A percentile compares a stretch with the other conserved stretches of the same genome.
phyloP scores from a whole-genome alignment of 768 basidiomycete genomes.

The Tricholoma saponaceum region DNA sequence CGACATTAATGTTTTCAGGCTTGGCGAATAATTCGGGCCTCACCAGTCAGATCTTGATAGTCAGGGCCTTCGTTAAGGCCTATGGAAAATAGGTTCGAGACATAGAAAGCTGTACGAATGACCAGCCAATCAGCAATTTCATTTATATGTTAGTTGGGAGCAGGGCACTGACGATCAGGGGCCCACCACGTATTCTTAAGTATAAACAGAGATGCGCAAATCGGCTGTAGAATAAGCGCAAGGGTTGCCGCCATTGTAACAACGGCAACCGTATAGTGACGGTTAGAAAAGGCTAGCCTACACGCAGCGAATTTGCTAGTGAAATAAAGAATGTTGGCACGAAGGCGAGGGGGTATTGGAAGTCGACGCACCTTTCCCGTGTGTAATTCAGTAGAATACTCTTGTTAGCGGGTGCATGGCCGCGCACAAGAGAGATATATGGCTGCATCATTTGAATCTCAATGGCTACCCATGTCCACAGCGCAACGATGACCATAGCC shows the following conservation, averaged over 20 bases:
- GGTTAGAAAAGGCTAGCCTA: slow-evolving; percentile 12
- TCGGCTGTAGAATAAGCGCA: background rate
- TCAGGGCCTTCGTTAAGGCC: slow-evolving; percentile 39
- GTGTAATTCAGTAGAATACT: slow-evolving; percentile 55
- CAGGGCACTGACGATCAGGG: background rate
- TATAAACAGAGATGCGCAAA: background rate
- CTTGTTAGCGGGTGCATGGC: slow-evolving; percentile 47
- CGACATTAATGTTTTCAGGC: background rate
- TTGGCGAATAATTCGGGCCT: slow-evolving; percentile 9
- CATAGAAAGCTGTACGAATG: background rate
- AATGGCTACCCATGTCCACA: slow-evolving; percentile 56
- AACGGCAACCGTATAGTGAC: background rate
- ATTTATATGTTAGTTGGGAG: background rate
- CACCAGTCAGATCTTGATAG: slow-evolving; percentile 46
- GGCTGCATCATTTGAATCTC: slow-evolving; percentile 61
- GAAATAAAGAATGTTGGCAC: background rate
- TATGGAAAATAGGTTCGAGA: background rate
- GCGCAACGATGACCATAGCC: slow-evolving; percentile 43
- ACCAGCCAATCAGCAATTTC: background rate
- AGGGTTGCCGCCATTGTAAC: background rate
- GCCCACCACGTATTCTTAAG: background rate
- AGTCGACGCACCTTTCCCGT: slow-evolving; percentile 36
- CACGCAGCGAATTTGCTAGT: slow-evolving; percentile 45
- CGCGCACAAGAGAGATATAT: slow-evolving; percentile 54
- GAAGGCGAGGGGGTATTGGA: background rate